Base-by-base conservation (phyloP, 2,329 filamentous ascomycete genomes). In the Fusarium mexicanum region DNA sequence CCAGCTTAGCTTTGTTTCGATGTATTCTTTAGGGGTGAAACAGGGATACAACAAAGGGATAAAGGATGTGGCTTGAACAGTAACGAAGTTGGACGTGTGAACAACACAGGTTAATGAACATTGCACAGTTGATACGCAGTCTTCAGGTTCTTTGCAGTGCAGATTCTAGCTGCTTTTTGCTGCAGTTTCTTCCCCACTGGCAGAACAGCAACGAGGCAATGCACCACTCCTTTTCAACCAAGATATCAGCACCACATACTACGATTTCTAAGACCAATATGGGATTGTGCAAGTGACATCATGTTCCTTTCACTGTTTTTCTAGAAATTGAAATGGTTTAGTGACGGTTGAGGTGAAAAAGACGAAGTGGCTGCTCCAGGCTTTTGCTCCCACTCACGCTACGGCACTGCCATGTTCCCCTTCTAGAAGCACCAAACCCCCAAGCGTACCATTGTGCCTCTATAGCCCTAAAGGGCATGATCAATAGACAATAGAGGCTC, bases 1-100 rank as follows among this genome's bases (percentile, higher is more conserved):
- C 43, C 67, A 59, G 38, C 41, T 71, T 54, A 48, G 43, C 41
- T 66, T 59, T 53, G 40, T 65, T 61, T 71, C 47, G 55, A 61
- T 51, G 61, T 63, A 61, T 73, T 37, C 24, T 54, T 64, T 59
- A 26, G 44, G 51, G 16, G 40, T 43, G 20, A 29, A 35, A 43
- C 18, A 33, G 47, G 41, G 54, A 58, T 57, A 54, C 70, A 46
- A 50, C 51, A 70, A 58, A 66, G 55, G 66, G 12, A 24, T 14
- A 64, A 33, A 69, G 44, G 24, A 40, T 33, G 40, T 40, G 54
- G 48, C 37, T 17, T 29, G 53, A 60, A 50, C 38, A 46, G 6
- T 14, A 60, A 53, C 24, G 5, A 55, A 17, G 57, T 37, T 40
- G 46, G 20, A 40, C 13, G 24, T 44, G 18, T n/a, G 24, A 61